Conservation (phyloP, 106 monocot species). For the Amphibolis antarctica region DNA sequence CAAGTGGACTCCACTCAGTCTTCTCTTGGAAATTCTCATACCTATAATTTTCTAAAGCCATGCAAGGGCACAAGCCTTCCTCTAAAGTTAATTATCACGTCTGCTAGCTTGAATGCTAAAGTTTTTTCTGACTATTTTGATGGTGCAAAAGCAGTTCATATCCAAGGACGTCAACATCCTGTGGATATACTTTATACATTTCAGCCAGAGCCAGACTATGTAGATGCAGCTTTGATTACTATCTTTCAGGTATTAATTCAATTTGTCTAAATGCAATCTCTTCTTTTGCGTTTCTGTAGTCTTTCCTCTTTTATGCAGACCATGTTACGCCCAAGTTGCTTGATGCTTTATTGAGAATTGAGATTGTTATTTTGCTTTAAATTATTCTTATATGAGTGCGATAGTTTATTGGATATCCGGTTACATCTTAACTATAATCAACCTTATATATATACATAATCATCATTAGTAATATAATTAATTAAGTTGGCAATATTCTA, state of each 20-base stretch:
- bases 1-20: background rate
- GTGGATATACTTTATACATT: conserved; percentile 84
- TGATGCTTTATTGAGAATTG: background rate
- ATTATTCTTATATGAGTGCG: too few relatives aligned
- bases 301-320: background rate
- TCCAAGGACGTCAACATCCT: conserved; percentile 81
- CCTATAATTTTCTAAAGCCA: conserved; percentile 16
- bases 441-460: too few relatives aligned
- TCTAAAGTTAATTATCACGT: conserved; percentile 91
- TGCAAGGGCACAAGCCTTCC: conserved; percentile 32
- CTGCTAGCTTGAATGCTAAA: conserved; percentile 92
- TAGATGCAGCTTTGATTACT: conserved; percentile 66
- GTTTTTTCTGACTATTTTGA: conserved; percentile 82
- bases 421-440: too few relatives aligned
- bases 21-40: conserved; percentile 11
- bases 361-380: background rate
- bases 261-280: background rate
- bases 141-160: conserved; percentile 80
- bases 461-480: too few relatives aligned
- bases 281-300: too few relatives aligned
- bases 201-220: conserved; percentile 66
- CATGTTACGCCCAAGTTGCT: background rate
- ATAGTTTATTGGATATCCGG: too few relatives aligned
- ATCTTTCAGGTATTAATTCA: conserved; percentile 69
- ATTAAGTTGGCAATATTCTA: too few relatives aligned